Conservation (phyloP, 495 filamentous ascomycete species). For the Evansstolkia leycettana region DNA sequence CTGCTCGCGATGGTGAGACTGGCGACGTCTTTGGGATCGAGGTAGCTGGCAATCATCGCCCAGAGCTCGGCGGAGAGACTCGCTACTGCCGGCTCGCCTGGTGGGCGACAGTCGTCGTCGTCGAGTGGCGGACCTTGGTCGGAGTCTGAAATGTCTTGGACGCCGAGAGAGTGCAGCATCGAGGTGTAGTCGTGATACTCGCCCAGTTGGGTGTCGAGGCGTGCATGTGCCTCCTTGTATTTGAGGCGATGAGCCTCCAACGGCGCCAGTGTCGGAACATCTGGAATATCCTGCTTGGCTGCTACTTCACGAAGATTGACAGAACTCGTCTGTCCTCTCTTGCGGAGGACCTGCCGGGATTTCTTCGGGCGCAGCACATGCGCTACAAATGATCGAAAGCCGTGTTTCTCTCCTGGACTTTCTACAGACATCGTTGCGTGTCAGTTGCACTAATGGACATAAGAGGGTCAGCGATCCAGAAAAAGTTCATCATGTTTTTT, state of each 20-base stretch:
- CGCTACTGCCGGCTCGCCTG: constrained; percentile 31
- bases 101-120: constrained; percentile 15
- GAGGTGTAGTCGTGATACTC: constrained; percentile 36
- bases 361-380: constrained; percentile 32
- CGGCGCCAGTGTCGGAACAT: constrained; percentile 24
- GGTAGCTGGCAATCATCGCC: constrained; percentile 24
- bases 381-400: constrained; percentile 22
- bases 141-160: constrained; percentile 20
- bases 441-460: too few relatives aligned
- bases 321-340: constrained; percentile 18
- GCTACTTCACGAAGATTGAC: constrained; percentile 13
- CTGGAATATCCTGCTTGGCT: constrained; percentile 14
- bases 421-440: constrained; percentile 22
- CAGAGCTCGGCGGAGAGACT: constrained; percentile 33
- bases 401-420: constrained; percentile 21
- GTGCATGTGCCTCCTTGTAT: constrained; percentile 18
- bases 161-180: constrained; percentile 33
- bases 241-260: constrained; percentile 28
- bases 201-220: constrained; percentile 34
- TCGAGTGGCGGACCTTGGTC: constrained; percentile 7
- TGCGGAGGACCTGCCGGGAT: constrained; percentile 34
- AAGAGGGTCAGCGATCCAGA: too few relatives aligned
- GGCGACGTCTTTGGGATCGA: constrained; percentile 32
- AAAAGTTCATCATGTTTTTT: too few relatives aligned
- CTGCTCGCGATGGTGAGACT: constrained; percentile 35